Evolutionary conservation across 2,329 filamentous ascomycete genomes (phyloP).

Genomic region (Fragosphaeria purpurea): DNA sequence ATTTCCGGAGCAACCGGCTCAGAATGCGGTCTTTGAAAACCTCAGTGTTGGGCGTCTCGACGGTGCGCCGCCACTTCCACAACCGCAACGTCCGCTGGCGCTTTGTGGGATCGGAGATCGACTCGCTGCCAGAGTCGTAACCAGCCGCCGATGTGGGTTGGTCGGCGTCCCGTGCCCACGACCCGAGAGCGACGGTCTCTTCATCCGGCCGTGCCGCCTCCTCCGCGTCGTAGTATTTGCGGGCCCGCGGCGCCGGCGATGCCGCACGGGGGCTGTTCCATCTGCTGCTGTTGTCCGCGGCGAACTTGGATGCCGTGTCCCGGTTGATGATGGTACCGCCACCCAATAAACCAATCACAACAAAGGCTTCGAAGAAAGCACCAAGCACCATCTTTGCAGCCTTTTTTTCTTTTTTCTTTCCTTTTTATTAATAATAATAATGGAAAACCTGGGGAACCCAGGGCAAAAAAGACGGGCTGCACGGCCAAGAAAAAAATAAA

Average conservation of each 20-base stretch:
- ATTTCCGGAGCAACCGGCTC: conserved; percentile 53
- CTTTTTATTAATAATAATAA: too few species aligned
- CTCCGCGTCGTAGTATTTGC: conserved; percentile 9
- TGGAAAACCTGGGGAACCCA: too few species aligned
- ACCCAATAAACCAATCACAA: conserved; percentile 49
- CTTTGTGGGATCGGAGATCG: neutral
- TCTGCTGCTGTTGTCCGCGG: conserved; percentile 9
- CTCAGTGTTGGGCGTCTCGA: conserved; percentile 52
- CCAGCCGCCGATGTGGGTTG: too few species aligned
- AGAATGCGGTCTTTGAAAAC: conserved; percentile 50
- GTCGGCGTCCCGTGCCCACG: too few species aligned
- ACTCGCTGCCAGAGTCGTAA: too few species aligned
- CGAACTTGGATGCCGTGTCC: conserved; percentile 19
- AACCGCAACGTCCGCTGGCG: conserved; percentile 22
- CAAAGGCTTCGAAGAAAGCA: conserved; percentile 49
- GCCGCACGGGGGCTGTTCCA: conserved; percentile 11
- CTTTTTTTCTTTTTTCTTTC: too few species aligned
- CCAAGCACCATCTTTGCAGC: conserved; percentile 31
- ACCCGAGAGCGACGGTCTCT: too few species aligned
- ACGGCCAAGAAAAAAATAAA: too few species aligned
- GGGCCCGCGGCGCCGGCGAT: conserved; percentile 16
- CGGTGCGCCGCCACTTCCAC: conserved; percentile 32
- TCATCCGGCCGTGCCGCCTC: too few species aligned
- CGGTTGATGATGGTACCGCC: conserved; percentile 55
- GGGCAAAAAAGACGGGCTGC: too few species aligned